Evolutionary conservation across 805 yeast species (phyloP).

Genomic region (Saccharomycopsis microspora): DNA sequence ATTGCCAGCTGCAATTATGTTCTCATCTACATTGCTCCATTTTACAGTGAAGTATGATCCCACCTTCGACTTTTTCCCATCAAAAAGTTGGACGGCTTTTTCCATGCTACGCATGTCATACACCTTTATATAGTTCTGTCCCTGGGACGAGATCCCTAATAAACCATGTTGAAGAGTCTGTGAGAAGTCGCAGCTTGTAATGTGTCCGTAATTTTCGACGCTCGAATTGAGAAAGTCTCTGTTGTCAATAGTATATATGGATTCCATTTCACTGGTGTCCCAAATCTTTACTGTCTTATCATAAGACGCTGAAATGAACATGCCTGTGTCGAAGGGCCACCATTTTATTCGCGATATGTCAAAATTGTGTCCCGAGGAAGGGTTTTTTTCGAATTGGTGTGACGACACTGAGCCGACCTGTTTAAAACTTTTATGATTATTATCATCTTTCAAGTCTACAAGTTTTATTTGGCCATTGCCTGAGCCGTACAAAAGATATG

Average conservation of each 20-base stretch:
- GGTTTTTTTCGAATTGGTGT: no score
- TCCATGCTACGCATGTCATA: slow-evolving; percentile 67
- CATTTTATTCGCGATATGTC: slow-evolving; percentile 69
- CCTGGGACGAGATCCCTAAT: slow-evolving; percentile 63
- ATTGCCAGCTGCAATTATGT: slow-evolving; percentile 69
- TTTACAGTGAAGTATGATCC: slow-evolving; percentile 20
- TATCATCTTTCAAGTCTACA: no score
- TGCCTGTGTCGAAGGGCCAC: slow-evolving; percentile 86
- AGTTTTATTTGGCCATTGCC: no score
- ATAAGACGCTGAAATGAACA: slow-evolving; percentile 74
- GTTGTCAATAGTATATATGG: slow-evolving; percentile 51
- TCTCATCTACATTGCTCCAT: slow-evolving; percentile 61
- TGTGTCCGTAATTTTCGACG: slow-evolving; percentile 4
- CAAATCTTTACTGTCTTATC: slow-evolving; percentile 70
- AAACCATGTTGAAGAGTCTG: slow-evolving; percentile 34
- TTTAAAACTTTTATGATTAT: no score
- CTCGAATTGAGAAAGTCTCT: neutral
- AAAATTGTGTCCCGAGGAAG: slow-evolving; percentile 41
- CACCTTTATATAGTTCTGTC: slow-evolving; percentile 47
- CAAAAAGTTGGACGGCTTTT: slow-evolving; percentile 53
- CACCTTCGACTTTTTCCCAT: slow-evolving; percentile 46
- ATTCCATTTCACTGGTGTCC: slow-evolving; percentile 61
- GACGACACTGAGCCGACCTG: no score
- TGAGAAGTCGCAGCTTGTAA: slow-evolving; percentile 36
- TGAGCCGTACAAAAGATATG: no score